A percentile compares a stretch with the other conserved stretches of the same genome.
Conservation (phyloP, 2,329 filamentous ascomycete genomes). For the Orbilia ellipsospora region DNA sequence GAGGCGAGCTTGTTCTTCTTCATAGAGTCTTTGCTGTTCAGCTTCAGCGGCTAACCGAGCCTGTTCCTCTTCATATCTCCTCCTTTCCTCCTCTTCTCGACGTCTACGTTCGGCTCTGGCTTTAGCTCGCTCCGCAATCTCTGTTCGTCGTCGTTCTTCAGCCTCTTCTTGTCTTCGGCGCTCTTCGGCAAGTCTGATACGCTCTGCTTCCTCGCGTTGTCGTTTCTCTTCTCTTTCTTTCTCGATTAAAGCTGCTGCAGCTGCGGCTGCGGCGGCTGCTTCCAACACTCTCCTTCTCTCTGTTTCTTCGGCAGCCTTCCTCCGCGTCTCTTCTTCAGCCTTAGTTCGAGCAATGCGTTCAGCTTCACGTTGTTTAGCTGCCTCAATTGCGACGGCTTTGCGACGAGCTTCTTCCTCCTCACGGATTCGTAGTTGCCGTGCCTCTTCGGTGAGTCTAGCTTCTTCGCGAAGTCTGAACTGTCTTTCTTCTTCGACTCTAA, state of each 20-base stretch:
- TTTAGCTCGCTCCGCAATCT: slow-evolving; percentile 41
- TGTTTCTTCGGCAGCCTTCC: slow-evolving; percentile 21
- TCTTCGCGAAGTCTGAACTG: slow-evolving; percentile 20
- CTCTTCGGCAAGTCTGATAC: slow-evolving; percentile 28
- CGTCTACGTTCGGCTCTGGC: slow-evolving; percentile 42
- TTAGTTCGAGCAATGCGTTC: slow-evolving; percentile 23
- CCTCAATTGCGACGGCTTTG: slow-evolving; percentile 23
- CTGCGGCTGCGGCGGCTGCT: slow-evolving; percentile 28
- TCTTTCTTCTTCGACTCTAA: slow-evolving; percentile 26
- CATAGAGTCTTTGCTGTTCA: slow-evolving; percentile 24
- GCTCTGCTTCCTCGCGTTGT: slow-evolving; percentile 49
- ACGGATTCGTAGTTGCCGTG: slow-evolving; percentile 20
- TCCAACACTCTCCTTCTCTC: slow-evolving; percentile 31
- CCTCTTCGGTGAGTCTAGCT: slow-evolving; percentile 33
- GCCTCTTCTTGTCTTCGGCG: slow-evolving; percentile 39
- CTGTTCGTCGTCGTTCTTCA: slow-evolving; percentile 41
- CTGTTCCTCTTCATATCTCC: slow-evolving; percentile 33
- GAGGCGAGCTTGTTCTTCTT: slow-evolving; percentile 21
- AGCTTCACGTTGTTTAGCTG: slow-evolving; percentile 45
- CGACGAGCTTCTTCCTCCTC: slow-evolving; percentile 47
- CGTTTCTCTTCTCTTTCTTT: slow-evolving; percentile 42
- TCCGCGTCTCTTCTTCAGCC: slow-evolving; percentile 30
- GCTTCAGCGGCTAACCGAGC: slow-evolving; percentile 36
- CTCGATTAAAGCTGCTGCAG: slow-evolving; percentile 28
- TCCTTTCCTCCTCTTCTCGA: slow-evolving; percentile 25